Evolutionary conservation across 805 yeast species (phyloP), one percentile per base, ranked within the genome.

Genomic region (Starmerella vaccinii): DNA sequence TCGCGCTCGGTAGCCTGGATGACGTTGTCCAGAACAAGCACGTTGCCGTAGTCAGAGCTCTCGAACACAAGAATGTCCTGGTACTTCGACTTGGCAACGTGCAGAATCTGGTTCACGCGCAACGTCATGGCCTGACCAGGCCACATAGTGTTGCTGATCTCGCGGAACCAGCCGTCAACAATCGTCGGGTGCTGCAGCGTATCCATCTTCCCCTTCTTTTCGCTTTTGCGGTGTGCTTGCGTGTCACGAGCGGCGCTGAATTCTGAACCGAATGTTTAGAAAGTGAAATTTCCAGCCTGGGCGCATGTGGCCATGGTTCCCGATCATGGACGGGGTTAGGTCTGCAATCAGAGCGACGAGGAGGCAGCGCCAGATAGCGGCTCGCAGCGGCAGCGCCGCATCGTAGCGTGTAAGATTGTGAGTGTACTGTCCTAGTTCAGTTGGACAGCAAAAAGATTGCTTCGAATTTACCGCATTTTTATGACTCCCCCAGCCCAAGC

Each of bases 121-220:
- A 90, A 75, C 47, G 88, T 78, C 92, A 92, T 82, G 60, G 97
- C 97, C 76, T 89, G 95, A 58, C 98, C 98, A 27, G 98, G 97
- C 95, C 96, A 90, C 86, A 87, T 84, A 65, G 95, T 85, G 68
- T 89, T 86, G 59, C 95, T 84, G 67, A 84, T 75, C 70, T 90
- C 98, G 63, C 90, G 81, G 73, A 90, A 90, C 98, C 98, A 90
- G 64, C 97, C 97, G 69, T 92, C 88, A 34, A 50, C 43, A 40
- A 61, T 53, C 4, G 59, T 38, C 23, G 57, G 57, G 57, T 60
- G 63, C 26, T 59, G 55, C 50, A 61, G 49, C 23, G 57, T 55
- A 33, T 57, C 56, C 60, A 56, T 57, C 10, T 26, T 33, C 38
- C 38, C 22, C 22, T n/a, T 5, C 35, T 32, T 32, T 15, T 13